Evolutionary conservation across 2,329 filamentous ascomycete species (phyloP).

Genomic region (Paecilomyces dactylethromorphus): DNA sequence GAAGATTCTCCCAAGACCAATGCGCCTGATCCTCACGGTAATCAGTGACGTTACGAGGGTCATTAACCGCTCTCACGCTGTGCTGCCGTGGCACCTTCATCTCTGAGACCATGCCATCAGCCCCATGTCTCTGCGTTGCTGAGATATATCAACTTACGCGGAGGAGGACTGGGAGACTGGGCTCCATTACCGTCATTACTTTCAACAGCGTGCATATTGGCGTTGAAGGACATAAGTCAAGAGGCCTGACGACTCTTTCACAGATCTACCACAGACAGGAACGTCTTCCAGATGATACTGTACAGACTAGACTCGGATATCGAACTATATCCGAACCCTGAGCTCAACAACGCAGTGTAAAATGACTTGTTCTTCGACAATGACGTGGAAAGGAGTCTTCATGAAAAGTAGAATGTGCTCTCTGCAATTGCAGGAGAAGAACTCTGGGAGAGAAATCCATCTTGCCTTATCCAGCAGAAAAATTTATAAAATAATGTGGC

Average conservation of each 20-base stretch:
- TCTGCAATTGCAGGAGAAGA: background rate
- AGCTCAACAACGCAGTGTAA: background rate
- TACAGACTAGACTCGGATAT: background rate
- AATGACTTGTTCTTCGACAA: background rate
- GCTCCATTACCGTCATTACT: background rate
- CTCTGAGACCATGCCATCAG: background rate
- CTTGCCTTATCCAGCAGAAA: background rate
- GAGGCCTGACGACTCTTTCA: background rate
- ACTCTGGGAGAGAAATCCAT: background rate
- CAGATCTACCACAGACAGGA: background rate
- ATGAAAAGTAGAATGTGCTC: background rate
- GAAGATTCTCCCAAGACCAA: conserved; percentile 17
- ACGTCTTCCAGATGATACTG: background rate
- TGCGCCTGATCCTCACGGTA: conserved; percentile 8
- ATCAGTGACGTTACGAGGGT: conserved; percentile 9
- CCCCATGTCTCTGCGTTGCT: background rate
- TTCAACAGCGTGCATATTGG: background rate
- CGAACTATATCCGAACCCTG: background rate
- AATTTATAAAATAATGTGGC: background rate
- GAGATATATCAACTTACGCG: background rate
- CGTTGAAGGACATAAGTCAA: background rate
- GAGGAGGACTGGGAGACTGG: background rate
- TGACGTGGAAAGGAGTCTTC: background rate
- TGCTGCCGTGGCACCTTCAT: conserved; percentile 7
- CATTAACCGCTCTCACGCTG: conserved; percentile 2